A percentile compares a stretch with the other conserved stretches of the same genome.
Conservation (phyloP, 192 early-diverging fungal species). For the Nowakowskiella sp. region DNA sequence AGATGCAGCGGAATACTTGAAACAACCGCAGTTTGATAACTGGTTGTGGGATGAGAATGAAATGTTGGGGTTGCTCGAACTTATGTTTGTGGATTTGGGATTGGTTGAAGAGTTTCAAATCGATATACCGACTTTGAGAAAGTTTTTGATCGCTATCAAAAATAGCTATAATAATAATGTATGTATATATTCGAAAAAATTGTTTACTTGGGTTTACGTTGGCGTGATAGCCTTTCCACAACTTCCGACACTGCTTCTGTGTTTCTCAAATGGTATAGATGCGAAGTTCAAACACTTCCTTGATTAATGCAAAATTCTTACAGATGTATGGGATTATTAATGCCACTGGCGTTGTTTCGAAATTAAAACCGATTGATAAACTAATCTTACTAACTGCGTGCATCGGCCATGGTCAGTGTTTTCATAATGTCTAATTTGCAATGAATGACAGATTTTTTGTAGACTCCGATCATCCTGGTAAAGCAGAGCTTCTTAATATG, state of each 20-base stretch:
- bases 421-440: neutral
- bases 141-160: conserved; percentile 24
- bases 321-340: conserved; percentile 38
- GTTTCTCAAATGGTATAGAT: conserved; percentile 35
- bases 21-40: conserved; percentile 36
- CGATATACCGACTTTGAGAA: conserved; percentile 7
- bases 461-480: conserved; percentile 23
- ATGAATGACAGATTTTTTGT: conserved; percentile 12
- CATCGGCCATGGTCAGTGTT: conserved; percentile 29
- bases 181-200: neutral
- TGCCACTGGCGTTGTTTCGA: conserved; percentile 24
- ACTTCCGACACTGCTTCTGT: conserved; percentile 42
- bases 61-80: conserved; percentile 26
- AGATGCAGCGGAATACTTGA: conserved; percentile 18
- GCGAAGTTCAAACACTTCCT: neutral
- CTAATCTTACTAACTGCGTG: conserved; percentile 23
- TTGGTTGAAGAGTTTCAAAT: conserved; percentile 27
- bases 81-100: conserved; percentile 32
- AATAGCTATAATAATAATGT: conserved; percentile 22
- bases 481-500: neutral
- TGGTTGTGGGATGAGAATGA: conserved; percentile 39
- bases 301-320: neutral
- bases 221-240: conserved; percentile 42
- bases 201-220: conserved; percentile 1
- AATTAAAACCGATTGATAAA: conserved; percentile 28